Conservation (phyloP, 2,329 filamentous ascomycete species). For the Triangularia verruculosa region DNA sequence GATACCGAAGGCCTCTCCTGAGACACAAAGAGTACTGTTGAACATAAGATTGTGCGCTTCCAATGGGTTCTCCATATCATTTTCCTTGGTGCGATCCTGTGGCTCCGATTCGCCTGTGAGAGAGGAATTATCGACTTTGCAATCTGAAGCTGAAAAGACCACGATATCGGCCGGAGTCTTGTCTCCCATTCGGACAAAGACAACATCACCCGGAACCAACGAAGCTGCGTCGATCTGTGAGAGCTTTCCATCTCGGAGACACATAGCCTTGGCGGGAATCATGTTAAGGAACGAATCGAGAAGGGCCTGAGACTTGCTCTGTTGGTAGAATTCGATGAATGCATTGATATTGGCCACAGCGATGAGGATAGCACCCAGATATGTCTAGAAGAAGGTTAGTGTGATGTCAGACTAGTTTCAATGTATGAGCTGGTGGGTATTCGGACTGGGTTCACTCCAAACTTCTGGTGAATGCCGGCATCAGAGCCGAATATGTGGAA, state of each 20-base stretch:
- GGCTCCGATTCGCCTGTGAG: constrained; percentile 57
- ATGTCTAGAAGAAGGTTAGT: constrained; percentile 12
- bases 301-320: constrained; percentile 21
- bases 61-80: constrained; percentile 40
- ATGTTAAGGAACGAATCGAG: constrained; percentile 23
- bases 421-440: too few relatives aligned
- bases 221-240: constrained; percentile 16
- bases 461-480: too few relatives aligned
- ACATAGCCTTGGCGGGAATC: constrained; percentile 23
- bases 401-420: too few relatives aligned
- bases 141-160: constrained; percentile 22
- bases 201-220: constrained; percentile 25
- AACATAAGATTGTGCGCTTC: constrained; percentile 55
- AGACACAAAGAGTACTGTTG: constrained; percentile 52
- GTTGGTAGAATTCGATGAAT: constrained; percentile 24
- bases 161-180: constrained; percentile 26
- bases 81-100: constrained; percentile 37
- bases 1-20: constrained; percentile 51
- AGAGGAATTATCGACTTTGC: constrained; percentile 56
- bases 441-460: too few relatives aligned
- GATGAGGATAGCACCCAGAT: constrained; percentile 20
- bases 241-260: constrained; percentile 40
- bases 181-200: constrained; percentile 34
- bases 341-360: constrained; percentile 21
- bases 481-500: too few relatives aligned